Evolutionary conservation across 1,284 basidiomycete genomes (phyloP).

Genomic region (Boletus sp.): DNA sequence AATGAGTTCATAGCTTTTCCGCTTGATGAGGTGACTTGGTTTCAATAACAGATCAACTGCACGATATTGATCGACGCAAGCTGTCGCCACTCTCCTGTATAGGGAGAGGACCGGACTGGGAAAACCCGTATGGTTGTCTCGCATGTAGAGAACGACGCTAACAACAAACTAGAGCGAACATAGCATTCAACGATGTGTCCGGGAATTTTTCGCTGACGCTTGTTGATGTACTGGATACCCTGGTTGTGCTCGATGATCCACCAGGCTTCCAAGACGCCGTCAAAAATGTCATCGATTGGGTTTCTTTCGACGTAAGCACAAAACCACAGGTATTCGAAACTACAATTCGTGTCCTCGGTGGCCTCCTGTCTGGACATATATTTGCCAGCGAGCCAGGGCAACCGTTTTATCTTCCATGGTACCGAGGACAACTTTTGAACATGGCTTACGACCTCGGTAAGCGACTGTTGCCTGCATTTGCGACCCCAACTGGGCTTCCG

Average conservation of each 20-base stretch:
- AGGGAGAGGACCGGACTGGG: constrained; percentile 78
- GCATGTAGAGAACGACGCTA: constrained; percentile 4
- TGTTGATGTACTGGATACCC: constrained; percentile 77
- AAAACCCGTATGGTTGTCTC: constrained; percentile 57
- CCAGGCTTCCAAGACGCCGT: constrained; percentile 74
- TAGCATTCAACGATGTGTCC: constrained; percentile 77
- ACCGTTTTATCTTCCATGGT: constrained; percentile 74
- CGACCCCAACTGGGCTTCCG: constrained; percentile 84
- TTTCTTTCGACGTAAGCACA: constrained; percentile 84
- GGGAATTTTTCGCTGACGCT: constrained; percentile 84
- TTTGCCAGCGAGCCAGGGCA: constrained; percentile 65
- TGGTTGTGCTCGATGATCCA: constrained; percentile 73
- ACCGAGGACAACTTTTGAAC: constrained; percentile 67
- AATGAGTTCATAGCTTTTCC: constrained; percentile 58
- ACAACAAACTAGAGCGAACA: constrained; percentile 49
- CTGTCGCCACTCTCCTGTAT: constrained; percentile 83
- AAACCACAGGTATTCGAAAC: constrained; percentile 91
- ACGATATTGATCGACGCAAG: constrained; percentile 37
- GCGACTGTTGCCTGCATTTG: constrained; percentile 83
- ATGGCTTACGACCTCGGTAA: constrained; percentile 84
- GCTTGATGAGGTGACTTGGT: constrained; percentile 62
- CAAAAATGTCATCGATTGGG: constrained; percentile 68
- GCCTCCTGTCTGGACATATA: constrained; percentile 81
- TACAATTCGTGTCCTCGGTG: constrained; percentile 86
- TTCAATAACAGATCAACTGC: constrained; percentile 5